A percentile compares a stretch with the other conserved stretches of the same genome.
These are phyloP conservation scores for Puccinia coronata DNA, from an alignment of 1,284 basidiomycete species.

Conservation along the genomic window DNA sequence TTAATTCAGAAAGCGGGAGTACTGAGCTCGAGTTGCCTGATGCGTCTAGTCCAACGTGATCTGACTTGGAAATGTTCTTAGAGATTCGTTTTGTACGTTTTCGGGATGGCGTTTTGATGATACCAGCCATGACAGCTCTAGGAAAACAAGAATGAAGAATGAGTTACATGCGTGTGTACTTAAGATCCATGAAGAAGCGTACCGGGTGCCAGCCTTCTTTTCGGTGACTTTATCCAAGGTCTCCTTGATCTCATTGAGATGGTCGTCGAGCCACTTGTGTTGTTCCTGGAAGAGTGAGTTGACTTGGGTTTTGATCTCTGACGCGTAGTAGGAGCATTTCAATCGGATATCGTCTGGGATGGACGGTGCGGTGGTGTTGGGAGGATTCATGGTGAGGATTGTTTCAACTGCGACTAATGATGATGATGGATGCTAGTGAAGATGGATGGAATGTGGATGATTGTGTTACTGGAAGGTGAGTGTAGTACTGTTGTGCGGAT, in stretches of 20 bases:
- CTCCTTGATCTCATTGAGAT: conserved; percentile 37
- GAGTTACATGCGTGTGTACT: too few species aligned
- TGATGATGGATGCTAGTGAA: background rate
- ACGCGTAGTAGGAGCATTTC: conserved; percentile 44
- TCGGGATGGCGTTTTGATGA: conserved; percentile 48
- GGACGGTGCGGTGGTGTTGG: background rate
- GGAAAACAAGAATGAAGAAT: background rate
- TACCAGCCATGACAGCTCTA: conserved; percentile 45
- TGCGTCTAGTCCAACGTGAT: background rate
- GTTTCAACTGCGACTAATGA: too few species aligned
- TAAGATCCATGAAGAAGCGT: background rate
- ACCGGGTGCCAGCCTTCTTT: conserved; percentile 42
- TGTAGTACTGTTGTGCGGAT: background rate
- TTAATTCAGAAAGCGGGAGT: conserved; percentile 19
- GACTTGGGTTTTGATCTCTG: conserved; percentile 49
- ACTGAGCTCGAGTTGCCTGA: background rate
- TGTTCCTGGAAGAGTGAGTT: conserved; percentile 39
- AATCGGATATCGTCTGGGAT: conserved; percentile 46
- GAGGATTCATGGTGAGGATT: background rate
- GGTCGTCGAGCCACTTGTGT: conserved; percentile 48
- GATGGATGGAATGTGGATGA: background rate
- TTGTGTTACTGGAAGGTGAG: background rate
- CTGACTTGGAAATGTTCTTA: conserved; percentile 40
- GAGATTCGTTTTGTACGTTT: conserved; percentile 31
- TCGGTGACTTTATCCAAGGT: conserved; percentile 34